Conservation (phyloP, 495 filamentous ascomycete species). For the Astrocystis sublimbata region DNA sequence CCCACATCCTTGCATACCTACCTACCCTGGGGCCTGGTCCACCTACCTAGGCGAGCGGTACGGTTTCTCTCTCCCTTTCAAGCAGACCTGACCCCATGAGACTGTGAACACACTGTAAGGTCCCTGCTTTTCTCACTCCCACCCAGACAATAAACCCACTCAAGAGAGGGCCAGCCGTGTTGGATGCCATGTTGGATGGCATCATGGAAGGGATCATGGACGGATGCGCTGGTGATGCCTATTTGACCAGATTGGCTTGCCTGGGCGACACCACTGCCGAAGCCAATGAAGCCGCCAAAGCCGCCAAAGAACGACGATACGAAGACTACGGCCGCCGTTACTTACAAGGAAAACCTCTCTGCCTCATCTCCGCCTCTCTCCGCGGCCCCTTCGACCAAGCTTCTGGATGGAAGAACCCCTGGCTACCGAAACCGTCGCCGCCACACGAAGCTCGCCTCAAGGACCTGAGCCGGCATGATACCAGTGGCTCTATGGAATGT, state of each 20-base stretch:
- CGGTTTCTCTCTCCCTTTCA: too few species aligned
- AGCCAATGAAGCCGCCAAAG: slow-evolving; percentile 37
- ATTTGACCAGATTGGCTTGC: slow-evolving; percentile 21
- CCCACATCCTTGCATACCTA: not conserved
- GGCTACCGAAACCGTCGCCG: slow-evolving; percentile 42
- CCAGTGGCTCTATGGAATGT: slow-evolving; percentile 24
- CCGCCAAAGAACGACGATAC: slow-evolving; percentile 55
- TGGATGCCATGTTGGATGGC: too few species aligned
- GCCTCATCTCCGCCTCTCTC: slow-evolving; percentile 63
- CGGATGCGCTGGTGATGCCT: slow-evolving; percentile 10
- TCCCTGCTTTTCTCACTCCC: not conserved
- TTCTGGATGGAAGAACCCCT: slow-evolving; percentile 65
- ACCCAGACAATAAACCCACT: not conserved
- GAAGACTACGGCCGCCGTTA: slow-evolving; percentile 62
- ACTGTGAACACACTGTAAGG: not conserved
- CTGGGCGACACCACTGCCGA: slow-evolving; percentile 58
- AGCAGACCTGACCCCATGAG: too few species aligned
- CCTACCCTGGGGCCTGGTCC: not conserved
- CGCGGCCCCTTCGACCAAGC: slow-evolving; percentile 61
- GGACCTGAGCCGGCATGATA: not conserved
- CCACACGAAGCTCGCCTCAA: slow-evolving; percentile 17
- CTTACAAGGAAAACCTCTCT: slow-evolving; percentile 56
- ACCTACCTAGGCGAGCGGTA: too few species aligned
- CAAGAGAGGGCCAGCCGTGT: not conserved
- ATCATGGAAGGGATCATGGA: slow-evolving; percentile 23